These are phyloP conservation scores for Cordyceps militaris DNA, from an alignment of 2,329 filamentous ascomycete genomes.

Conservation along the genomic window DNA sequence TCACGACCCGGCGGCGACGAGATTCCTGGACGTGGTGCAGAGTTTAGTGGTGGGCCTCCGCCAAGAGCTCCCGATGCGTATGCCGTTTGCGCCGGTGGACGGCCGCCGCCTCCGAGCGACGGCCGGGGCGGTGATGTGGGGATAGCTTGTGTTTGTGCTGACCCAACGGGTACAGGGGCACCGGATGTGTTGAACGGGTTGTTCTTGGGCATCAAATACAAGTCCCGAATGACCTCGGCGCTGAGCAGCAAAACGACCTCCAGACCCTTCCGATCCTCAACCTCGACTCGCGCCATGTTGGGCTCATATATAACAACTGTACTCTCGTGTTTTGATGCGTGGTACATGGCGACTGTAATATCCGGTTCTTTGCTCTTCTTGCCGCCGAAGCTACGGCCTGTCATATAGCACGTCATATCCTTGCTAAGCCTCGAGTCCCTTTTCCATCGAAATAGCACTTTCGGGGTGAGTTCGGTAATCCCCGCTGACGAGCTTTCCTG, in stretches of 20 bases:
- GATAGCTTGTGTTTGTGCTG: neutral
- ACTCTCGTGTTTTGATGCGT: slow-evolving; percentile 56
- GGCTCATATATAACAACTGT: slow-evolving; percentile 83
- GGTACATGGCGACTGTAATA: slow-evolving; percentile 87
- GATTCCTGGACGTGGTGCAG: slow-evolving; percentile 34
- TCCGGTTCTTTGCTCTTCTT: slow-evolving; percentile 88
- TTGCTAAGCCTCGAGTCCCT: slow-evolving; percentile 78
- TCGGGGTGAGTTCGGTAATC: slow-evolving; percentile 53
- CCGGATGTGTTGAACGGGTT: slow-evolving; percentile 73
- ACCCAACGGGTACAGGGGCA: slow-evolving; percentile 18
- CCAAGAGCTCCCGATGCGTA: slow-evolving; percentile 16
- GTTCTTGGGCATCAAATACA: slow-evolving; percentile 56
- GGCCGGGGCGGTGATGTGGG: slow-evolving; percentile 28
- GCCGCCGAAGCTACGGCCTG: slow-evolving; percentile 66
- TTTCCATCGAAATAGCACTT: slow-evolving; percentile 81
- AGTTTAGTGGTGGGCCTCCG: slow-evolving; percentile 39
- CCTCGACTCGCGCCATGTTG: slow-evolving; percentile 80
- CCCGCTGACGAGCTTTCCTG: slow-evolving; percentile 46
- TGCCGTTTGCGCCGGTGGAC: slow-evolving; percentile 17
- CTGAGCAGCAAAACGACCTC: slow-evolving; percentile 70
- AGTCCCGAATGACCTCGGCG: slow-evolving; percentile 57
- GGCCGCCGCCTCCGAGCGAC: slow-evolving; percentile 27
- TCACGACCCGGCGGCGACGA: slow-evolving; percentile 27
- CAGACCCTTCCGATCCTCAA: slow-evolving; percentile 89
- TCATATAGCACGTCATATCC: slow-evolving; percentile 83